phyloP scores from a whole-genome alignment of 495 filamentous ascomycete genomes.

The Aeminium ludgeri region DNA sequence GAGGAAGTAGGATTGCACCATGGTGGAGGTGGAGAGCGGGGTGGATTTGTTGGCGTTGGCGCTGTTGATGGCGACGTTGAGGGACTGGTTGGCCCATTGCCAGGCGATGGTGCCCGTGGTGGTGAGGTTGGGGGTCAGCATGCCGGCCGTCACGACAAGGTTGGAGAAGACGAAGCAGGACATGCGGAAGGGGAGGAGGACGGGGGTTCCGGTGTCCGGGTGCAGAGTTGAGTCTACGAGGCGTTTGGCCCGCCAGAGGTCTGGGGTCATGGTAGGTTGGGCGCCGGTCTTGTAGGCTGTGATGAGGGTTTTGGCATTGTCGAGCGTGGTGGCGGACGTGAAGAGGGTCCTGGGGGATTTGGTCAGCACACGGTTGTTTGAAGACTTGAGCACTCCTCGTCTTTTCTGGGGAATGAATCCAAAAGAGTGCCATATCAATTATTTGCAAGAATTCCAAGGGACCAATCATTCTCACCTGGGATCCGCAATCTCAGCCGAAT shows the following conservation, averaged over 20 bases:
- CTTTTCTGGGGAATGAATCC: too few relatives aligned
- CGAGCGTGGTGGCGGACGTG: conserved; percentile 55
- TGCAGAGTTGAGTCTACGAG: conserved; percentile 90
- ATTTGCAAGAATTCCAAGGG: too few relatives aligned
- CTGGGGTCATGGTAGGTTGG: conserved; percentile 61
- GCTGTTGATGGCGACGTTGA: conserved; percentile 94
- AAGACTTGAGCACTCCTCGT: too few relatives aligned
- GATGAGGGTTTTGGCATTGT: conserved; percentile 64
- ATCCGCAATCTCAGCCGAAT: conserved; percentile 80
- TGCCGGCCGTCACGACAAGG: conserved; percentile 89
- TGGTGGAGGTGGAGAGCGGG: conserved; percentile 58
- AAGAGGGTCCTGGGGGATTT: conserved; percentile 51
- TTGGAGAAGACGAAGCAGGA: conserved; percentile 89
- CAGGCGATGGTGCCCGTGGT: conserved; percentile 79
- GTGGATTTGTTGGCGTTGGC: conserved; percentile 95
- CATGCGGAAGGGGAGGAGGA: conserved; percentile 93
- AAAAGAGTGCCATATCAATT: too few relatives aligned
- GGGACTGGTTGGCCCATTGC: conserved; percentile 93
- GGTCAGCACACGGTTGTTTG: not conserved
- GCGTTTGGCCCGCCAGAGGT: conserved; percentile 92
- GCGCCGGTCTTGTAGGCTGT: conserved; percentile 67
- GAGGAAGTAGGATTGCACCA: conserved; percentile 77
- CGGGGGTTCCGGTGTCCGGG: conserved; percentile 82
- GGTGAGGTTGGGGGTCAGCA: conserved; percentile 74
- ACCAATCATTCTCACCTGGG: conserved; percentile 72